Evolutionary conservation across 345 rosid species (phyloP), one percentile per base, ranked within the genome.

Genomic region (Populus simonii): DNA sequence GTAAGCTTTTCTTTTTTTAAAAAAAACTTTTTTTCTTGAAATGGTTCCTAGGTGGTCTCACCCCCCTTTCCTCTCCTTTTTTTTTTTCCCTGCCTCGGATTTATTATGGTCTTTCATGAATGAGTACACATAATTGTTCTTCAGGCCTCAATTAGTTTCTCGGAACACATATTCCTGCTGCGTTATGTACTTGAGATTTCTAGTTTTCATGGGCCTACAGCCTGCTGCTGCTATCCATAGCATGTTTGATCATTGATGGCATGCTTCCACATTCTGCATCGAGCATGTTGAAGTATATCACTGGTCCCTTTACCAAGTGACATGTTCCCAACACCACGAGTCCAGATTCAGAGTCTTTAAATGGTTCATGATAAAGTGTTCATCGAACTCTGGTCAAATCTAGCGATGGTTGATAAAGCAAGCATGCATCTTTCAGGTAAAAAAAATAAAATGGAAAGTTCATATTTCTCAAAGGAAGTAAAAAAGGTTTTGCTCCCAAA

Each of bases 11-110:
- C 0, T 33, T 33, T 33, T 4, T 0, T 2, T 1, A 31, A 31
- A 33, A 33, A 33, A 3, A 4, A 0, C 0, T 0, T 33, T 33
- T 4, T 33, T 33, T 33, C 5, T 33, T 33, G 35, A 33, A 33
- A 33, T 4, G 35, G 35, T 33, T 33, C 35, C 35, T 33, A 33
- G 35, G 35, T 33, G 35, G 35, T 33, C 53, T 47, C 53, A 1
- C 5, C 53, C 53, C 16, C 17, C 1, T 49, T 1, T 16, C 17
- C 16, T 47, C 15, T 47, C 51, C 5, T 18, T 51, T 0, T 17
- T 17, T 17, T 51, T 0, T 8, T 8, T 6, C 2, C n/a, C 59
- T 0, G 0, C 1, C n/a, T 0, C 20, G 0, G 20, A 17, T 7
- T 51, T 51, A 51, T 51, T 18, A 7, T 51, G 22, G 8, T 51